phyloP scores from a whole-genome alignment of 805 yeast species.

The Sungouiella blattae region DNA sequence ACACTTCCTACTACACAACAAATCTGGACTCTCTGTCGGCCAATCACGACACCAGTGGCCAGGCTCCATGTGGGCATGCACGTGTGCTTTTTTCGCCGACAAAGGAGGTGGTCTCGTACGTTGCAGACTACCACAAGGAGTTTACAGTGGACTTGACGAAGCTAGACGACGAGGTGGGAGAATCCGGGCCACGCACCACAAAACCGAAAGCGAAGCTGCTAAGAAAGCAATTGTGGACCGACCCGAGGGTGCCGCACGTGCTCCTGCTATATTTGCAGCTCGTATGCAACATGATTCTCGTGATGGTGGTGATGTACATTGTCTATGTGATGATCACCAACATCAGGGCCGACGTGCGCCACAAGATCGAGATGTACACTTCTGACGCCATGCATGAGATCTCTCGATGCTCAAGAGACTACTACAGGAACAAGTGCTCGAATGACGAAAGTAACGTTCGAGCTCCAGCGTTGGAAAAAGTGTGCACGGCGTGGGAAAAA shows the following conservation, averaged over 20 bases:
- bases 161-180: neutral
- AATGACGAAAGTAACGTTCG: constrained; percentile 42
- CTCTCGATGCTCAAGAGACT: constrained; percentile 65
- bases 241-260: constrained; percentile 53
- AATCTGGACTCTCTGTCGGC: constrained; percentile 4
- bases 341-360: constrained; percentile 64
- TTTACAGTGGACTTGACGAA: constrained; percentile 1
- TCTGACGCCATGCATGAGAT: constrained; percentile 61
- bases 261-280: constrained; percentile 64
- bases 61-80: no score
- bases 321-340: constrained; percentile 51
- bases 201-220: neutral
- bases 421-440: constrained; percentile 67
- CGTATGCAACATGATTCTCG: constrained; percentile 51
- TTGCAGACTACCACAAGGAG: neutral
- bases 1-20: constrained; percentile 7
- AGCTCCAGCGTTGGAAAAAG: constrained; percentile 69
- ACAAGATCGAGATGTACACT: constrained; percentile 61
- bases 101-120: constrained; percentile 7
- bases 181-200: neutral
- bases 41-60: constrained; percentile 1
- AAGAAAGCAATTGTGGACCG: constrained; percentile 14
- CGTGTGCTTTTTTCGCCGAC: constrained; percentile 12
- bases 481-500: constrained; percentile 70
- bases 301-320: constrained; percentile 49